These are phyloP conservation scores for Beta lomatogona DNA, from an alignment of 179 eudicot genomes.

Conservation along the genomic window DNA sequence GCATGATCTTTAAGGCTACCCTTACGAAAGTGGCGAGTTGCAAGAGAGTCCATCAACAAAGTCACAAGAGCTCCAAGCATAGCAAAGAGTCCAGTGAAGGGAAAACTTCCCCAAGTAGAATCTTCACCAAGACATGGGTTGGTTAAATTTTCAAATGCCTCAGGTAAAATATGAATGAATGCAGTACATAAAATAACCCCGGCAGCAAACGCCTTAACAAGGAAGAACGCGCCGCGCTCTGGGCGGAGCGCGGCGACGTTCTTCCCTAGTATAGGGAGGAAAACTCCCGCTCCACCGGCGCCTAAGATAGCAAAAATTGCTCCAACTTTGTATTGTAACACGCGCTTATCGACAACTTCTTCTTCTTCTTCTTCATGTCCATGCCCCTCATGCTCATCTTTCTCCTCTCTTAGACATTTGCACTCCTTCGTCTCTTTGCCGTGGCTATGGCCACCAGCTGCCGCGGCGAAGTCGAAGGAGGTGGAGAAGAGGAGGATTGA, in stretches of 20 bases:
- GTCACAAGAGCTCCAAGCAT: conserved; percentile 65
- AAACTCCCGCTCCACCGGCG: conserved; percentile 55
- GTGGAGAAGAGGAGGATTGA: not conserved
- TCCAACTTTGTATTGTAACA: conserved; percentile 25
- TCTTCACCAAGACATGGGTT: conserved; percentile 51
- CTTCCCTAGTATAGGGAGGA: conserved; percentile 57
- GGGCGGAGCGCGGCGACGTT: conserved; percentile 43
- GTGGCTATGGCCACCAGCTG: not conserved
- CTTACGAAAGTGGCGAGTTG: conserved; percentile 48
- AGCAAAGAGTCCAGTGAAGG: conserved; percentile 56
- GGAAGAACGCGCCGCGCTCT: conserved; percentile 50
- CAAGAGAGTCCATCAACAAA: conserved; percentile 59
- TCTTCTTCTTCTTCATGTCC: too few relatives aligned
- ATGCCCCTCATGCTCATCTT: not conserved
- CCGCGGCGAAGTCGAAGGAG: not conserved
- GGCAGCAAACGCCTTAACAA: conserved; percentile 74
- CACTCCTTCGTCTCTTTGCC: conserved; percentile 21
- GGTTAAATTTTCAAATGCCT: conserved; percentile 48
- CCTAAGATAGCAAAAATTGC: conserved; percentile 39
- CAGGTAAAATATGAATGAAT: conserved; percentile 70
- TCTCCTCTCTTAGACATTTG: conserved; percentile 18
- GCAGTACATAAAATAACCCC: conserved; percentile 71
- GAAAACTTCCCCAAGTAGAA: conserved; percentile 46
- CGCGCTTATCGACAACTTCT: not conserved
- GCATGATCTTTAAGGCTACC: conserved; percentile 24